Evolutionary conservation across 306 rosid species (phyloP).

Genomic region (Abrus precatorius): DNA sequence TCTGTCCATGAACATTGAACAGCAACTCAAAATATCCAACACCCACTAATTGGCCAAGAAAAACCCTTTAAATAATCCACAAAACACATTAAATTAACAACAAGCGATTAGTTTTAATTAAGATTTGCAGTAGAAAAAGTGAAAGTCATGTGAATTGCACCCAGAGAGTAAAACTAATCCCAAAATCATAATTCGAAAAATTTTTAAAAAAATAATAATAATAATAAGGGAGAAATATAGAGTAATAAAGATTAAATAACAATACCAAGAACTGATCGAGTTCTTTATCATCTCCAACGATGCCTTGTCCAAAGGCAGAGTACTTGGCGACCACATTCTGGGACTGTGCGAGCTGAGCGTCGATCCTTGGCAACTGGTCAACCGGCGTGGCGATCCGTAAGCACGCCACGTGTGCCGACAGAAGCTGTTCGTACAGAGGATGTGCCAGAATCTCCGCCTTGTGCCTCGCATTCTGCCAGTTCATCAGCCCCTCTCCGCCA

Average conservation of each 20-base stretch:
- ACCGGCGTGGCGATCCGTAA: conserved; percentile 97
- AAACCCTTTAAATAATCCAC: background rate
- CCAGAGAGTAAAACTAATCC: background rate
- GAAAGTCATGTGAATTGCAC: background rate
- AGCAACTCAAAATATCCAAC: background rate
- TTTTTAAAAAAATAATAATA: background rate
- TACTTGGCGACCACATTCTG: conserved; percentile 95
- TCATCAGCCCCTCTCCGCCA: conserved; percentile 61
- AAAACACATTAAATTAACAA: background rate
- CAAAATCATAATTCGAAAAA: background rate
- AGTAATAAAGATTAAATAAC: background rate
- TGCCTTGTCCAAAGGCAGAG: conserved; percentile 74
- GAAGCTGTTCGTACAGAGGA: conserved; percentile 88
- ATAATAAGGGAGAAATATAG: background rate
- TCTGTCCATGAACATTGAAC: conserved; percentile 1
- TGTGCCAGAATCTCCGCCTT: conserved; percentile 89
- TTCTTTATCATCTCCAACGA: conserved; percentile 82
- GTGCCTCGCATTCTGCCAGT: conserved; percentile 83
- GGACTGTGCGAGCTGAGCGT: conserved; percentile 92
- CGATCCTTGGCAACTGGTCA: conserved; percentile 95
- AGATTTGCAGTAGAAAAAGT: background rate
- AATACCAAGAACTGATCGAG: conserved; percentile 96
- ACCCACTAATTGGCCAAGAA: background rate
- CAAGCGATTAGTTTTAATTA: conserved; percentile 14
- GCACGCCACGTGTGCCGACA: conserved; percentile 95